A percentile compares a stretch with the other conserved stretches of the same genome.
Conservation (phyloP, 2,329 filamentous ascomycete genomes). For the Helotiales sp. region DNA sequence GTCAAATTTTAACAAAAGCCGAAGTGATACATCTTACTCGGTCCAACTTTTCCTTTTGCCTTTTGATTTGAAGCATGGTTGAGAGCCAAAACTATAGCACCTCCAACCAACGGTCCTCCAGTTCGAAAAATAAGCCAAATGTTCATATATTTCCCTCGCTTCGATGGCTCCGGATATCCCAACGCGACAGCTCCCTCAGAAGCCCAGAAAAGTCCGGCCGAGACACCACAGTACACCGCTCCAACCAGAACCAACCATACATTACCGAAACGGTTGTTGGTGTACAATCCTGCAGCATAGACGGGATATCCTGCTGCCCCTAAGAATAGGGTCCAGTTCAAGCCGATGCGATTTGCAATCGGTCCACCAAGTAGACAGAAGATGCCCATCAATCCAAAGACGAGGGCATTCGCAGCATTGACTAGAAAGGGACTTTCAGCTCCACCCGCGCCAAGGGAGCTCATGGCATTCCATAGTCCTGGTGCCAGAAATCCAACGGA, state of each 20-base stretch:
- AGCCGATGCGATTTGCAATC: background rate
- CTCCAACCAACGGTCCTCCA: slow-evolving; percentile 66
- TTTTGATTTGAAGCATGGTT: background rate
- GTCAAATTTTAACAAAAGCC: background rate
- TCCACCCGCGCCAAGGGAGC: background rate
- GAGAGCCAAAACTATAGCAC: slow-evolving; percentile 67
- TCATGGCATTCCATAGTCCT: background rate
- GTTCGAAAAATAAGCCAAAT: slow-evolving; percentile 59
- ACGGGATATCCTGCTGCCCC: background rate
- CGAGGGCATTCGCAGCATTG: background rate
- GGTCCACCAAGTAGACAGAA: background rate
- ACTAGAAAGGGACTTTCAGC: background rate
- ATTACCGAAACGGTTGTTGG: slow-evolving; percentile 40
- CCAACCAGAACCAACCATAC: slow-evolving; percentile 69
- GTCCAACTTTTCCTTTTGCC: background rate
- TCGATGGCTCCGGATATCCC: slow-evolving; percentile 60
- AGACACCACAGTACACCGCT: slow-evolving; percentile 65
- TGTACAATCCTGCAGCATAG: background rate
- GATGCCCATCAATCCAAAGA: background rate
- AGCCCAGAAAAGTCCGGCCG: slow-evolving; percentile 67
- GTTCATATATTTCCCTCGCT: background rate
- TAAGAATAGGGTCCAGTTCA: background rate
- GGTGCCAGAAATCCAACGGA: background rate
- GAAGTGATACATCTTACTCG: background rate
- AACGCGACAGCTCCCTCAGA: slow-evolving; percentile 72